Percentiles rank a stretch among this genome's conserved stretches.
phyloP scores from a whole-genome alignment of 83 land plant genomes.

The Isoetes engelmannii region DNA sequence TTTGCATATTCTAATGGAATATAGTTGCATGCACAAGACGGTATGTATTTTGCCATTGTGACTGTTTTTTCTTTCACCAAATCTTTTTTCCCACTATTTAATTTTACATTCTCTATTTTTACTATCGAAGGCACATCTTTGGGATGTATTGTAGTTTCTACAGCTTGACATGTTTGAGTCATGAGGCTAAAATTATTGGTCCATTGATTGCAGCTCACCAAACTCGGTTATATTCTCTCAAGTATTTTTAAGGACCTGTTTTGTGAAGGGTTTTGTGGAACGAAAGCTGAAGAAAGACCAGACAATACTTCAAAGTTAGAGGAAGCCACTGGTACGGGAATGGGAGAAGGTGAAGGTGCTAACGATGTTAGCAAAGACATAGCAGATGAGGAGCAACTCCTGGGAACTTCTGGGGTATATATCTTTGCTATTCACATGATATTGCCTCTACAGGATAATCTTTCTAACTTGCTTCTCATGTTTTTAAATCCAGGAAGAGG shows the following conservation, averaged over 20 bases:
- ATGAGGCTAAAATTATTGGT: neutral
- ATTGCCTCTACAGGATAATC: neutral
- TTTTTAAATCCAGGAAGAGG: neutral
- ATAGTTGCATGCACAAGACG: conserved; percentile 7
- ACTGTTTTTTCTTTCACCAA: neutral
- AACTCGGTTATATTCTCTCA: conserved; percentile 13
- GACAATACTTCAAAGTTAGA: neutral
- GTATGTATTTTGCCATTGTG: neutral
- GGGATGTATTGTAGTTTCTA: neutral
- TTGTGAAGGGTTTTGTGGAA: conserved; percentile 17
- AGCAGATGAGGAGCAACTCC: conserved; percentile 22
- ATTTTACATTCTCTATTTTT: neutral
- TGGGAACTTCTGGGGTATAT: conserved; percentile 9
- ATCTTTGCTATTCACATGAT: neutral
- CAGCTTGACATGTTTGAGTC: neutral
- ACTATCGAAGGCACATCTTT: neutral
- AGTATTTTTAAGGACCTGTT: conserved; percentile 4
- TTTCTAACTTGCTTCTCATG: neutral
- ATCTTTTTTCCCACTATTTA: neutral
- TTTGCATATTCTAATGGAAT: neutral
- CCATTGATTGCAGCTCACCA: conserved; percentile 8
- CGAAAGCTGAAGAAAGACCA: conserved; percentile 20
- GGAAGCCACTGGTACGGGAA: conserved; percentile 18
- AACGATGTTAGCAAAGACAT: conserved; percentile 21
- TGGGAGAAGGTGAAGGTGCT: conserved; percentile 21